Conservation (phyloP, 305 asterid genomes). For the Caryopteris hybrid region DNA sequence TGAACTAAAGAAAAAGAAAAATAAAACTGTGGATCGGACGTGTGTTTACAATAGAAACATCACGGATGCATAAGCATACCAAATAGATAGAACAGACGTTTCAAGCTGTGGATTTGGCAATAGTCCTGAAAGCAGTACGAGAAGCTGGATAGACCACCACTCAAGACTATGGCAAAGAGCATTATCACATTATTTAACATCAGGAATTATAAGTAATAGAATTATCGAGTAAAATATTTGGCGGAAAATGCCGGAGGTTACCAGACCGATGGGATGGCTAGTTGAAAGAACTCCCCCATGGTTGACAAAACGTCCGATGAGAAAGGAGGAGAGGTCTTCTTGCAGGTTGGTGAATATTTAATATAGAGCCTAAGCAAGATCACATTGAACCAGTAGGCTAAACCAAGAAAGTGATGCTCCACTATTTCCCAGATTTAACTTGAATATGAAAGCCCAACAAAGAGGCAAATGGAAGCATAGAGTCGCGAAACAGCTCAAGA, state of each 20-base stretch:
- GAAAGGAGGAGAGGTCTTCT: constrained; percentile 13
- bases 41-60: background rate
- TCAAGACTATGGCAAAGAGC: constrained; percentile 26
- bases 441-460: constrained; percentile 32
- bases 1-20: background rate
- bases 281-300: constrained; percentile 19
- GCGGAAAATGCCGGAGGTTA: too few relatives aligned
- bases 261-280: constrained; percentile 28
- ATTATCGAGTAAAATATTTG: too few relatives aligned
- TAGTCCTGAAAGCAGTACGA: constrained; percentile 46
- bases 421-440: constrained; percentile 21
- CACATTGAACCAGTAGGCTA: constrained; percentile 24
- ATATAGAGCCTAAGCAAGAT: constrained; percentile 19
- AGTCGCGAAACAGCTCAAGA: constrained; percentile 23
- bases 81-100: constrained; percentile 47
- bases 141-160: constrained; percentile 55
- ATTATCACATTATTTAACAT: background rate
- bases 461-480: constrained; percentile 20
- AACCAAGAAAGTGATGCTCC: constrained; percentile 27
- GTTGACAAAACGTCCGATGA: constrained; percentile 20
- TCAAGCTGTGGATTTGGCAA: constrained; percentile 52
- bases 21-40: background rate
- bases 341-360: constrained; percentile 16
- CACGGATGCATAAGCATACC: constrained; percentile 22
- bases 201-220: background rate